These are phyloP conservation scores for Astrothelium macrocarpum DNA, from an alignment of 495 filamentous ascomycete genomes.

Conservation along the genomic window DNA sequence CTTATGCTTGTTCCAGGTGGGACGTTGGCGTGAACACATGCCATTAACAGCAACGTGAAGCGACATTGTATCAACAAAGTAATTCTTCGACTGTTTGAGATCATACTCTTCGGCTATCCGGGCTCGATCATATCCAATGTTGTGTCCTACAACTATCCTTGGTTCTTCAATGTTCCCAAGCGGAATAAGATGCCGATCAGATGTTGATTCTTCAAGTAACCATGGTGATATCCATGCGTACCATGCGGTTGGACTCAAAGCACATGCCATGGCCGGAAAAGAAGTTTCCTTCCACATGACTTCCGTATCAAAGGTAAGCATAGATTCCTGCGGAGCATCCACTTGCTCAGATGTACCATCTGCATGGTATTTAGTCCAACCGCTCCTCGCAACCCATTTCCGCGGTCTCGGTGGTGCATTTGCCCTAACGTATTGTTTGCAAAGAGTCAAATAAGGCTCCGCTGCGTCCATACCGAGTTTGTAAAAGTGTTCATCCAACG, in stretches of 20 bases:
- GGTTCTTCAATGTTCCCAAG: constrained; percentile 61
- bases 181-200: constrained; percentile 70
- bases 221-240: constrained; percentile 97
- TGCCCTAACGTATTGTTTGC: constrained; percentile 59
- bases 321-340: constrained; percentile 64
- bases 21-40: constrained; percentile 95
- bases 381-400: constrained; percentile 69
- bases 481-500: constrained; percentile 91
- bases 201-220: constrained; percentile 75
- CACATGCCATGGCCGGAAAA: constrained; percentile 94
- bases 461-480: constrained; percentile 80
- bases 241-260: constrained; percentile 77
- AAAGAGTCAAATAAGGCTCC: constrained; percentile 71
- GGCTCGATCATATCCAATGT: constrained; percentile 90
- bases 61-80: constrained; percentile 96
- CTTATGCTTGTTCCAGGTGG: constrained; percentile 91
- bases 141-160: constrained; percentile 83
- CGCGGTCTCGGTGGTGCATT: constrained; percentile 64
- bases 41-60: constrained; percentile 96
- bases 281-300: constrained; percentile 89
- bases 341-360: constrained; percentile 65
- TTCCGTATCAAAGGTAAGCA: constrained; percentile 91
- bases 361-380: constrained; percentile 85
- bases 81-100: constrained; percentile 68
- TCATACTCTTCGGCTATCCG: constrained; percentile 84